These are phyloP conservation scores for Monilinia fructicola DNA, from an alignment of 2,329 filamentous ascomycete genomes.

Conservation along the genomic window DNA sequence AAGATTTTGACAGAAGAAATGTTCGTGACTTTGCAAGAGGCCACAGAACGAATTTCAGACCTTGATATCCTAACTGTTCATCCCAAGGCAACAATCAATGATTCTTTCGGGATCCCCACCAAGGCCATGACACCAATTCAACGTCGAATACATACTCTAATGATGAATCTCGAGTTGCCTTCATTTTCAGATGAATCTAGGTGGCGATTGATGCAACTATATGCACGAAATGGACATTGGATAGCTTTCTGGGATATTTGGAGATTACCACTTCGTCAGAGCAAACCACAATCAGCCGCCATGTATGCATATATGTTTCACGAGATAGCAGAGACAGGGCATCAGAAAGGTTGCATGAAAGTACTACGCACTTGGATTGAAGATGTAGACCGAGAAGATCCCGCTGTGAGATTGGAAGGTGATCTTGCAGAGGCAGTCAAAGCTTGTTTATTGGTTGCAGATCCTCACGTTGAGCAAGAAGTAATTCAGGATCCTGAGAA, in stretches of 20 bases:
- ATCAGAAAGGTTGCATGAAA: slow-evolving; percentile 48
- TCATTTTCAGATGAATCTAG: slow-evolving; percentile 45
- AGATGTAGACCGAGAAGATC: slow-evolving; percentile 58
- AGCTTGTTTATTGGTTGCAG: slow-evolving; percentile 55
- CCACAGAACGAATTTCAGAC: slow-evolving; percentile 22
- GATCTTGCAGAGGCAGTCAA: slow-evolving; percentile 50
- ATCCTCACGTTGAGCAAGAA: slow-evolving; percentile 44
- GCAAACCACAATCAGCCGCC: slow-evolving; percentile 48
- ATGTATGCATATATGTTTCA: slow-evolving; percentile 58
- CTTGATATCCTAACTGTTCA: slow-evolving; percentile 29
- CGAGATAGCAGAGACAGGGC: slow-evolving; percentile 47
- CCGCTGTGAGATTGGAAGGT: slow-evolving; percentile 48
- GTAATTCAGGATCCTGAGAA: slow-evolving; percentile 23
- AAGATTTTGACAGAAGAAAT: slow-evolving; percentile 43
- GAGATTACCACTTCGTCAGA: slow-evolving; percentile 53
- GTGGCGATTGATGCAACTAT: slow-evolving; percentile 47
- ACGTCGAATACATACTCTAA: slow-evolving; percentile 44
- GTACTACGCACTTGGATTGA: slow-evolving; percentile 55
- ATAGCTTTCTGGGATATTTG: slow-evolving; percentile 61
- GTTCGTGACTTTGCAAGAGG: slow-evolving; percentile 36
- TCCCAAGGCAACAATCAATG: slow-evolving; percentile 31
- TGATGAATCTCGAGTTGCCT: slow-evolving; percentile 49
- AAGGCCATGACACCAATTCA: slow-evolving; percentile 29
- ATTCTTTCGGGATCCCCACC: slow-evolving; percentile 33
- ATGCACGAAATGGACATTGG: slow-evolving; percentile 52